Evolutionary conservation across 2,329 filamentous ascomycete species (phyloP).

Genomic region (Dothidotthia symphoricarpi): DNA sequence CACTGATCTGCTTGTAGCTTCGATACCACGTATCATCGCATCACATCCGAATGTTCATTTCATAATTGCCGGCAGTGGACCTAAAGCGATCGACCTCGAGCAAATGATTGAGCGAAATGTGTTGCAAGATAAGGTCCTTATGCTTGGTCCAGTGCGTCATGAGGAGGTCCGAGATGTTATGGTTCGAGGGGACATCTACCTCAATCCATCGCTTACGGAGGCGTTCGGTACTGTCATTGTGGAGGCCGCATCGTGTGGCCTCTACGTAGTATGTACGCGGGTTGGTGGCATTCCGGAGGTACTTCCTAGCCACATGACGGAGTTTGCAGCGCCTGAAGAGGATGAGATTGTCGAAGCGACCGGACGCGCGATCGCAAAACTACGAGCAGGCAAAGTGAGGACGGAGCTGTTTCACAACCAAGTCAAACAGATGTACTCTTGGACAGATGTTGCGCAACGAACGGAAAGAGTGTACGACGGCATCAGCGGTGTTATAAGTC

Average conservation of each 20-base stretch:
- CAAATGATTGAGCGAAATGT: constrained; percentile 97
- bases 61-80: constrained; percentile 92
- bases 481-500: constrained; percentile 80
- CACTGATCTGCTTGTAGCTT: constrained; percentile 92
- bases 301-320: constrained; percentile 92
- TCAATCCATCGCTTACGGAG: constrained; percentile 92
- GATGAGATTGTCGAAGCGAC: constrained; percentile 91
- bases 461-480: constrained; percentile 95
- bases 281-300: constrained; percentile 98
- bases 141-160: constrained; percentile 88
- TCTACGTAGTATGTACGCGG: constrained; percentile 95
- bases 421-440: constrained; percentile 98
- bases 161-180: constrained; percentile 97
- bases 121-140: constrained; percentile 86
- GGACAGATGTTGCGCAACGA: constrained; percentile 90
- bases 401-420: constrained; percentile 96
- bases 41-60: constrained; percentile 91
- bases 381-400: constrained; percentile 81
- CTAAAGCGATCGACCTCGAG: constrained; percentile 95
- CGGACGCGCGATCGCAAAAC: constrained; percentile 78
- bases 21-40: constrained; percentile 87
- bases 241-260: constrained; percentile 89
- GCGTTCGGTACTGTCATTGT: constrained; percentile 98
- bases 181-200: constrained; percentile 93
- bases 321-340: constrained; percentile 94